Percentiles rank a stretch among this genome's conserved stretches.
phyloP scores from a whole-genome alignment of 2,329 filamentous ascomycete genomes.

The Blastomyces parvus region DNA sequence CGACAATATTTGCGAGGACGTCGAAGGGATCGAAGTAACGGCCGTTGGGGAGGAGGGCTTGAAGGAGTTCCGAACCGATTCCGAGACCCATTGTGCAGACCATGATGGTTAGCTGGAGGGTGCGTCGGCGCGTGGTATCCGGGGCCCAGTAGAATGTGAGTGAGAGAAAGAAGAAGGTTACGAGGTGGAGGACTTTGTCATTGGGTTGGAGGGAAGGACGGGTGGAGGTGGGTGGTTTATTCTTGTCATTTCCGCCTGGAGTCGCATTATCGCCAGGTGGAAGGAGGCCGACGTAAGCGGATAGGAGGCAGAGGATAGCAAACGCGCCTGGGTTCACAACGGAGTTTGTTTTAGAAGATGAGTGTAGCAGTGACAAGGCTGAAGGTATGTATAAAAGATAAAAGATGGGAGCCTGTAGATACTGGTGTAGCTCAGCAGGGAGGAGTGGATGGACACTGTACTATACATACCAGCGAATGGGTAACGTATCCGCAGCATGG shows the following conservation, averaged over 20 bases:
- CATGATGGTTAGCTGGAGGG: conserved; percentile 70
- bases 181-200: conserved; percentile 79
- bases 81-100: conserved; percentile 59
- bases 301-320: conserved; percentile 57
- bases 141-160: conserved; percentile 89
- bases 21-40: conserved; percentile 70
- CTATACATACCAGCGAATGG: conserved; percentile 68
- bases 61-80: conserved; percentile 50
- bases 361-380: background rate
- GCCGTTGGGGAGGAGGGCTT: conserved; percentile 59
- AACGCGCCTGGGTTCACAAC: conserved; percentile 49
- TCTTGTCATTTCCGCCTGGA: conserved; percentile 18
- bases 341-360: conserved; percentile 14
- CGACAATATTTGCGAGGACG: conserved; percentile 77
- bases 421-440: background rate
- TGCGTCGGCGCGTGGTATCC: conserved; percentile 78
- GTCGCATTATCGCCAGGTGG: conserved; percentile 29
- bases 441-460: background rate
- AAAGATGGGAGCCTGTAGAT: conserved; percentile 9
- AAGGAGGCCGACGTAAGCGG: conserved; percentile 72
- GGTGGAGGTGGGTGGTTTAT: conserved; percentile 28
- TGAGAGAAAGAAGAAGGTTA: conserved; percentile 86
- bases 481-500: conserved; percentile 70
- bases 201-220: conserved; percentile 51
- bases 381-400: conserved; percentile 9